phyloP scores from a whole-genome alignment of 2,329 filamentous ascomycete species.

The Colletotrichum sp. region DNA sequence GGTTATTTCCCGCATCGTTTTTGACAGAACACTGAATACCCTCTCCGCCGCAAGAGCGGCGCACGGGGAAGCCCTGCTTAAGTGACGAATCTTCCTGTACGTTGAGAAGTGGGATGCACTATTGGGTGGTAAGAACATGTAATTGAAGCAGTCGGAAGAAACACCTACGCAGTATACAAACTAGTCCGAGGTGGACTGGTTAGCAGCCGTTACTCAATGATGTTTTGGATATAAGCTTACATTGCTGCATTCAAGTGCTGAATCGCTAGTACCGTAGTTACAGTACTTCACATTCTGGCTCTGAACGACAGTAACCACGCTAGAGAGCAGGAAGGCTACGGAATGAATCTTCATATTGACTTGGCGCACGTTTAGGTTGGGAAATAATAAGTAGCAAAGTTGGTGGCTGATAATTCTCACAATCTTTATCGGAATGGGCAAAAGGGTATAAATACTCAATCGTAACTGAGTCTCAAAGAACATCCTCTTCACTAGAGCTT shows the following conservation, averaged over 20 bases:
- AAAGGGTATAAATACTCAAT: background rate
- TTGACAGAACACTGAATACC: background rate
- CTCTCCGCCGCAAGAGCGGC: background rate
- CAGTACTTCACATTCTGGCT: background rate
- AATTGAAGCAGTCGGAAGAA: background rate
- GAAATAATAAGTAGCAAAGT: background rate
- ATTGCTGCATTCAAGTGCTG: background rate
- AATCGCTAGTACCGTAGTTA: background rate
- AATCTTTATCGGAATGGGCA: background rate
- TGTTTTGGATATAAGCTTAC: background rate
- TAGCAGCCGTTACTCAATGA: background rate
- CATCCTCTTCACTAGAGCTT: background rate
- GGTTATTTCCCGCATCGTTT: background rate
- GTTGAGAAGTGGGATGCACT: background rate
- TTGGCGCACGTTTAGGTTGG: background rate
- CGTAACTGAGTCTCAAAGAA: background rate
- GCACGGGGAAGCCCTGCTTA: background rate
- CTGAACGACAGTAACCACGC: background rate
- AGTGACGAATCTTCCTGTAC: background rate
- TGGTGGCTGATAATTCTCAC: background rate
- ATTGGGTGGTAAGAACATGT: background rate
- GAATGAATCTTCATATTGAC: background rate
- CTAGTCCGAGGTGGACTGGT: background rate
- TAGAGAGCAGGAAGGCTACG: background rate
- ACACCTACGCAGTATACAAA: background rate